Conservation (phyloP, 768 basidiomycete genomes). For the Lactarius tabidus region DNA sequence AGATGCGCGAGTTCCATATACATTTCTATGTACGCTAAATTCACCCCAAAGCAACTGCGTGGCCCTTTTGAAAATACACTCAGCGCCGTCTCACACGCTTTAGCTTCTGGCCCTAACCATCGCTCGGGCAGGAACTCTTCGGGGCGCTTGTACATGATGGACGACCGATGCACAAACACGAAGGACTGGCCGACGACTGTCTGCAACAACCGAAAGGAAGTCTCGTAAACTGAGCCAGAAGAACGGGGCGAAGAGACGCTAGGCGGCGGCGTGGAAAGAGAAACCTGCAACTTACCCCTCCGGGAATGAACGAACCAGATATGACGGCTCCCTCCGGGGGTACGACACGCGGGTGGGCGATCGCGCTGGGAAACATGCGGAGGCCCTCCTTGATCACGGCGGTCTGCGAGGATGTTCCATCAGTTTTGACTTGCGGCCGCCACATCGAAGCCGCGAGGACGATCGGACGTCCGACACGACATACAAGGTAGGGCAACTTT, state of each 20-base stretch:
- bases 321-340: conserved; percentile 35
- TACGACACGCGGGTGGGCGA: conserved; percentile 40
- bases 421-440: neutral
- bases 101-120: conserved; percentile 38
- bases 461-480: conserved; percentile 15
- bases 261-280: neutral
- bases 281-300: conserved; percentile 33
- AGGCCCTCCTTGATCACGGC: conserved; percentile 47
- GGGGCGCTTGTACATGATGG: conserved; percentile 41
- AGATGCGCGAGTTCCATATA: conserved; percentile 40
- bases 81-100: conserved; percentile 39
- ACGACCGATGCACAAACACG: conserved; percentile 38
- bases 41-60: conserved; percentile 43
- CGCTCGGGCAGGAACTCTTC: conserved; percentile 39
- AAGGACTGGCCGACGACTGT: conserved; percentile 41
- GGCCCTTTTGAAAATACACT: conserved; percentile 45
- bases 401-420: conserved; percentile 32
- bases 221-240: neutral
- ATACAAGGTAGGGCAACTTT: conserved; percentile 45
- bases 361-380: conserved; percentile 39
- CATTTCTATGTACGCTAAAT: conserved; percentile 44
- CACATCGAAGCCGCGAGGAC: neutral
- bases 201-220: conserved; percentile 26
- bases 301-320: conserved; percentile 36
- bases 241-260: neutral